Conservation (phyloP, 306 rosid genomes). For the apple (Malus domestica) region ASM211411v1 NC_041801.1:1620001-1620500, state of each 20-base stretch:
- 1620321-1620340: not conserved
- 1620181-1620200: slow-evolving; percentile 25
- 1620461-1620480: slow-evolving; percentile 23
- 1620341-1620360: slow-evolving; percentile 26
- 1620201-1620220: slow-evolving; percentile 34
- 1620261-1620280: slow-evolving; percentile 45
- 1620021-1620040: too few relatives aligned
- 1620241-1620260: slow-evolving; percentile 14
- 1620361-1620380: slow-evolving; percentile 33
- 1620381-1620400: not conserved
- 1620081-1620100: too few relatives aligned
- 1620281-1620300: slow-evolving; percentile 33
- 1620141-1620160: too few relatives aligned
- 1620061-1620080: too few relatives aligned
- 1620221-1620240: slow-evolving; percentile 23
- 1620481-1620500: slow-evolving; percentile 8
- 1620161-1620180: not conserved
- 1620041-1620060: too few relatives aligned
- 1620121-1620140: too few relatives aligned
- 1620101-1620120: too few relatives aligned
- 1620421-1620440: slow-evolving; percentile 35
- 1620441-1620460: slow-evolving; percentile 18
- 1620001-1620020: too few relatives aligned
- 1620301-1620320: slow-evolving; percentile 17
- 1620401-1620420: slow-evolving; percentile 35